Base-by-base conservation (phyloP, 108 stramenopile genomes). In the Conticribra weissflogii region DNA sequence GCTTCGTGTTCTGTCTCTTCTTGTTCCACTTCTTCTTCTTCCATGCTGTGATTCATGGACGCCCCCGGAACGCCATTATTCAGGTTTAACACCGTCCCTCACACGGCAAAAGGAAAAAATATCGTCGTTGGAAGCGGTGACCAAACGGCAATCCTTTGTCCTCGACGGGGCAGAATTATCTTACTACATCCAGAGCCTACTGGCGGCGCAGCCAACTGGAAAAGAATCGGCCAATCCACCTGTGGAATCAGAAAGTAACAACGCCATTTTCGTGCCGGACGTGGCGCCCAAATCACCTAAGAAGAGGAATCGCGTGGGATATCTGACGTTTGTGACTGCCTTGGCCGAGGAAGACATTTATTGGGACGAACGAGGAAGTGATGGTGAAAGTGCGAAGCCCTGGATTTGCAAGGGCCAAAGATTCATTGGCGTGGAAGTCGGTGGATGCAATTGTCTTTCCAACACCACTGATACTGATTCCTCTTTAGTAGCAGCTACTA, bases 81-180 rank as follows among this genome's bases (percentile, higher is more conserved):
- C n/a, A n/a, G n/a, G n/a, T n/a, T n/a, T n/a, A n/a, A n/a, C n/a
- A n/a, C n/a, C n/a, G n/a, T n/a, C n/a, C n/a, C n/a, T n/a, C n/a
- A n/a, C n/a, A n/a, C n/a, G n/a, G 44, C 44, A 45, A 45, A 8
- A 15, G 15, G 12, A 15, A 45, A 8, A 45, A 15, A 8, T 45
- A 45, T 45, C 44, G 44, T 45, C 50, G 18, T 28, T 66, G 14
- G 3, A 54, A 17, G 65, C 51, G 16, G 29, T 66, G 7, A 54
- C 65, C 16, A 66, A 66, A 24, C 51, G 31, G n/a, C 65, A 66
- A 54, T 5, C 65, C 9, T 41, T 54, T 22, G 53, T 66, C 17
- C 32, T 66, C 9, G 65, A 66, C 22, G 65, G 65, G 29, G 65
- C 65, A 21, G 65, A 66, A 41, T 27, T 66, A 25, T 32, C 65